Evolutionary conservation across 441 rosid genomes (phyloP).

Genomic region (Kokia cookei): DNA sequence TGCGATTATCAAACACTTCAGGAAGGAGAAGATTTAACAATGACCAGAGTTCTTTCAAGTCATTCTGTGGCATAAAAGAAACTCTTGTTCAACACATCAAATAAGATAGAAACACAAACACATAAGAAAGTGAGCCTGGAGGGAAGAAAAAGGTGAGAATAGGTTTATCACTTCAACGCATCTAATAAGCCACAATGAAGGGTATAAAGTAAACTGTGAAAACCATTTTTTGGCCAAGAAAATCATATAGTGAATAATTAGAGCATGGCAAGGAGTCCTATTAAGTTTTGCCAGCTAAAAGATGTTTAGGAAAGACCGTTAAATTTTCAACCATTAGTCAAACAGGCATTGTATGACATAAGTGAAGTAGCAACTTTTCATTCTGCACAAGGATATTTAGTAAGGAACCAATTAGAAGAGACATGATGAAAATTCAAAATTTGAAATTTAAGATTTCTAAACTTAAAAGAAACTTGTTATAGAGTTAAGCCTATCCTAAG

Average conservation of each 20-base stretch:
- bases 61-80: constrained; percentile 60
- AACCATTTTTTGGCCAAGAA: not conserved
- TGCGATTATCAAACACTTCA: constrained; percentile 97
- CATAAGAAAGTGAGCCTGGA: not conserved
- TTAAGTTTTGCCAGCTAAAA: not conserved
- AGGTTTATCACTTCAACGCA: not conserved
- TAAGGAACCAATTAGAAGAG: not conserved
- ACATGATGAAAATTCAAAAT: not conserved
- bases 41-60: constrained; percentile 99
- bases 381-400: not conserved
- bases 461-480: not conserved
- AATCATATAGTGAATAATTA: not conserved
- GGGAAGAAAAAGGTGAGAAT: not conserved
- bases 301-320: not conserved
- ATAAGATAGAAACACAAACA: not conserved
- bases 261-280: not conserved
- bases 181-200: not conserved
- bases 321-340: not conserved
- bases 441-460: not conserved
- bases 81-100: constrained; percentile 3
- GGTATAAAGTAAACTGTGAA: not conserved
- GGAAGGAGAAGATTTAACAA: constrained; percentile 97
- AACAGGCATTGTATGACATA: not conserved
- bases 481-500: not conserved
- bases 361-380: not conserved